These are phyloP conservation scores for Stromatinia cepivora DNA, from an alignment of 2,329 filamentous ascomycete genomes.

Conservation along the genomic window DNA sequence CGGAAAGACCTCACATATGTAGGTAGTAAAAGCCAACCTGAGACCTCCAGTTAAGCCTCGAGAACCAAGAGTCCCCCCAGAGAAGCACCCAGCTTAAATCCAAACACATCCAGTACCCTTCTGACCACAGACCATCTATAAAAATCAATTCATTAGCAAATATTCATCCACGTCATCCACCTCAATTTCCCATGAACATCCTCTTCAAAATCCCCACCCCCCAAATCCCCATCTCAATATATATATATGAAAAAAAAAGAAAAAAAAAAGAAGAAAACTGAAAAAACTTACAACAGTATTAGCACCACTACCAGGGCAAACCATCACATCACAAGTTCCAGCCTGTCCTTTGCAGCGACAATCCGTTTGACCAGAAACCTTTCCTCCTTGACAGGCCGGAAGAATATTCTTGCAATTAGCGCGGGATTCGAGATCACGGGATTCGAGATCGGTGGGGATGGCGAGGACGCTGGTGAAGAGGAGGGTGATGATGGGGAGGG, in stretches of 20 bases:
- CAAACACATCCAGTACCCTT: neutral
- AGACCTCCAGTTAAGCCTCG: no score
- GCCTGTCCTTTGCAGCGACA: neutral
- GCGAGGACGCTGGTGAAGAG: neutral
- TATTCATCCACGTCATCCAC: no score
- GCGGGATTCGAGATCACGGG: neutral
- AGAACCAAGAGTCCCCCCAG: no score
- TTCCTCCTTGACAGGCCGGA: neutral
- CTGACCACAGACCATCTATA: conserved; percentile 3
- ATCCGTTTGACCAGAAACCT: neutral
- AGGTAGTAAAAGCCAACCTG: no score
- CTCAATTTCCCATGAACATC: no score
- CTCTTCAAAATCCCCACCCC: no score
- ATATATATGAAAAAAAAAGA: no score
- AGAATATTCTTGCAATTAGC: neutral
- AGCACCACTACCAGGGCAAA: neutral
- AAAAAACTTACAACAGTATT: neutral
- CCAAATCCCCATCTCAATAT: neutral
- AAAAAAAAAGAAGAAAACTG: neutral
- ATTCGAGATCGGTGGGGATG: neutral
- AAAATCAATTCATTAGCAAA: neutral
- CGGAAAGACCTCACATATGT: no score
- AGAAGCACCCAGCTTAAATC: neutral
- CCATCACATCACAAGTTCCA: neutral
- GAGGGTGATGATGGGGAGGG: neutral